Evolutionary conservation across 805 yeast species (phyloP), one percentile per base, ranked within the genome.

Genomic region (Candida tibetensis): DNA sequence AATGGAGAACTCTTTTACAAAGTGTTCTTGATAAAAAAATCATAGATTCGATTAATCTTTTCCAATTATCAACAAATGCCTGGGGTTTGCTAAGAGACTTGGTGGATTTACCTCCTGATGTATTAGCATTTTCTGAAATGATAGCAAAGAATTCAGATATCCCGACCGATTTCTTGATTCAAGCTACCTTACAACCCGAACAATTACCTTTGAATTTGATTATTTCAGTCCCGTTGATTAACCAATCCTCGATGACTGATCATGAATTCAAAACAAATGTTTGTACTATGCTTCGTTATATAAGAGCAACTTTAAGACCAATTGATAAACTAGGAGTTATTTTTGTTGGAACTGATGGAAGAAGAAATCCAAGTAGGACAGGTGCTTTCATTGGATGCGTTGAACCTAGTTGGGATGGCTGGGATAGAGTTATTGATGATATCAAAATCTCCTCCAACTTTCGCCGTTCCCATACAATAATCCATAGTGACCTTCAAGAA

Each of bases 361-460:
- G 44, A 6, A 68, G 76, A 5, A 44, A 38, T 25, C 52, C 57
- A n/a, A 61, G 66, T 5, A 52, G 58, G 17, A 47, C 47, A 22
- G 74, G 76, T 0, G 65, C 74, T 1, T 76, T 68, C 44, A 56
- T 72, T 29, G 81, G 81, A 3, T 67, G 74, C 49, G 63, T 69
- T 0, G 53, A 58, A 13, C 54, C 64, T 10, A 45, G 46, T 3
- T 77, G 81, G 81, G 55, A 60, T 9, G 78, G 77, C 1, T 74
- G 81, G 77, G 60, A 60, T 23, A 66, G 65, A 3, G 48, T 75
- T 16, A 47, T 74, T 17, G 54, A 58, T n/a, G 68, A 60, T 7
- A 40, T 74, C 6, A 48, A 57, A 27, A 59, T 68, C 9, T 47
- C 46, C 17, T 37, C 56, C 14, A 53, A 53, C 39, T 15, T 44